phyloP scores from a whole-genome alignment of 441 rosid species.

The Syzygium syzygioides region DNA sequence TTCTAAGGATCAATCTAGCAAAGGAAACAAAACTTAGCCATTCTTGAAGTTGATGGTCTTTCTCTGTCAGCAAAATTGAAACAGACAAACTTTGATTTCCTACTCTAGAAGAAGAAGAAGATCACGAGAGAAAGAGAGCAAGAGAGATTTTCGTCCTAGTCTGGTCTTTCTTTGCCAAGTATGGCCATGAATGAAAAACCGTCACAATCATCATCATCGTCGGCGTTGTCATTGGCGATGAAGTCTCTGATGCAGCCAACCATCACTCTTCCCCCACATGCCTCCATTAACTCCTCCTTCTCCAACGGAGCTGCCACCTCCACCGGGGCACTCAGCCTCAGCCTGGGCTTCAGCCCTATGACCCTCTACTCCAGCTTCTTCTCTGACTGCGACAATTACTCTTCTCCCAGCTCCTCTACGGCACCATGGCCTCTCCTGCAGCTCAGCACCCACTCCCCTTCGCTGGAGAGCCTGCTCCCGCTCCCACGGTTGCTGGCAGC shows the following conservation, averaged over 20 bases:
- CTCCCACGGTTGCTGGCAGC: neutral
- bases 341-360: constrained; percentile 84
- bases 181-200: constrained; percentile 39
- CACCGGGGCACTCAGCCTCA: constrained; percentile 10
- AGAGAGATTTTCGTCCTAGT: neutral
- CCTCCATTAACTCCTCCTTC: constrained; percentile 39
- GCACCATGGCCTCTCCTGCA: constrained; percentile 64
- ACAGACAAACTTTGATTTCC: neutral
- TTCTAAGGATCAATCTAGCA: neutral
- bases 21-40: neutral
- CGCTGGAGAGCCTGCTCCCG: neutral
- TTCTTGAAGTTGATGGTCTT: neutral
- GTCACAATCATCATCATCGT: neutral
- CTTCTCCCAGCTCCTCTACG: constrained; percentile 80
- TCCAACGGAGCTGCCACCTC: neutral
- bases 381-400: constrained; percentile 60
- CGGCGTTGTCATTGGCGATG: constrained; percentile 21
- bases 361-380: constrained; percentile 68
- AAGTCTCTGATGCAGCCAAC: constrained; percentile 32
- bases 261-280: constrained; percentile 61
- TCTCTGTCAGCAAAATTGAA: neutral
- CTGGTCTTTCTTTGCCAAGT: neutral
- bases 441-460: neutral
- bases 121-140: neutral
- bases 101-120: neutral